Base-by-base conservation (phyloP, 257 asterid genomes). In the Solanum pinnatisectum region DNA sequence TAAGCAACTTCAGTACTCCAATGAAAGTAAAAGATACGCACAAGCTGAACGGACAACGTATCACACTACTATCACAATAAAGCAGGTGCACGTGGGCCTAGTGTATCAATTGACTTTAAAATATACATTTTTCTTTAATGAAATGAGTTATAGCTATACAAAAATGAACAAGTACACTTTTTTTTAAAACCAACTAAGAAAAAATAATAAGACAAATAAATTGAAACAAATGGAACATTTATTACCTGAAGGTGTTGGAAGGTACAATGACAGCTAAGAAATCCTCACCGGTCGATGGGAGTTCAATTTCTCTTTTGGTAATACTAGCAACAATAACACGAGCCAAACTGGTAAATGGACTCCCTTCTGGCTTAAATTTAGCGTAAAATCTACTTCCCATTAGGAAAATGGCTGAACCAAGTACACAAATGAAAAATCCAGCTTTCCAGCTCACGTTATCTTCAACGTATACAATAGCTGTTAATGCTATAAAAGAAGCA, bases 361-460 rank as follows among this genome's bases (percentile, higher is more conserved):
- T 89, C 3, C 88, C 86, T 84, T 77, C 1, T 13, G 89, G 89
- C 68, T 87, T 89, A 35, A 76, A n/a, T 1, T 65, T 49, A 2
- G 25, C 3, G 84, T 92, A 92, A 44, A 86, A 93, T 33, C 76
- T 73, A 10, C 56, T 88, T 30, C 96, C 95, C 14, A 74, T 1
- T 78, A 92, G 63, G 87, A 93, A 92, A 22, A 92, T 35, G 40
- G 70, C 88, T 20, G 90, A 72, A 11, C 88, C 95, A 18, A 90
- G 22, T 65, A 87, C 59, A 32, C 90, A 52, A 5, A 93, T 86
- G 10, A 91, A 87, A 10, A 91, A 90, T 1, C 95, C 95, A 84
- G 70, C 87, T 22, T 63, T 76, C 96, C 96, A 92, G 35, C 95
- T 89, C 44, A 93, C 73, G 16, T 74, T 92, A 76, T 93, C 94